These are phyloP conservation scores for Sugiyamaella mastotermitis DNA, from an alignment of 805 yeast genomes.

Conservation along the genomic window DNA sequence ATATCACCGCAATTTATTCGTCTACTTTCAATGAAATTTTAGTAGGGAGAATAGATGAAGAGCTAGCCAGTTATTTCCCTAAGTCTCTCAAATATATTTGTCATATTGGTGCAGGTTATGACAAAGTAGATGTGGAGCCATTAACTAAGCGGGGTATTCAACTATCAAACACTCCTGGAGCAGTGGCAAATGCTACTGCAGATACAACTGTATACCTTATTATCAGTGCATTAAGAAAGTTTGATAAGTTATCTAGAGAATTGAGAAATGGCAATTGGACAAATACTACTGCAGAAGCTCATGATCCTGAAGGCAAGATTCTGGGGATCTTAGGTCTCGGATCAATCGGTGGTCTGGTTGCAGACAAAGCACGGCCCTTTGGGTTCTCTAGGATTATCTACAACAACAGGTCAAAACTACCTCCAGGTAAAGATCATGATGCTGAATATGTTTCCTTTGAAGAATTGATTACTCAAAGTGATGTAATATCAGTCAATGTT, in stretches of 20 bases:
- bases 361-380: slow-evolving; percentile 45
- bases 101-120: slow-evolving; percentile 57
- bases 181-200: slow-evolving; percentile 52
- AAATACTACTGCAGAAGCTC: slow-evolving; percentile 39
- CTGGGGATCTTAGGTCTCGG: slow-evolving; percentile 61
- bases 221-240: slow-evolving; percentile 47
- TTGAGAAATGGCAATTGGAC: slow-evolving; percentile 44
- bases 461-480: slow-evolving; percentile 42
- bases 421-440: slow-evolving; percentile 42
- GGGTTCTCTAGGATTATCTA: slow-evolving; percentile 46
- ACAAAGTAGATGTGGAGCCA: slow-evolving; percentile 42
- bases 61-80: slow-evolving; percentile 35
- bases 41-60: slow-evolving; percentile 42
- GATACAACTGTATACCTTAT: slow-evolving; percentile 48
- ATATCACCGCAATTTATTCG: slow-evolving; percentile 37
- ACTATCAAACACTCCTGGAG: slow-evolving; percentile 47
- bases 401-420: slow-evolving; percentile 44
- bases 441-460: slow-evolving; percentile 44
- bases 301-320: slow-evolving; percentile 44
- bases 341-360: slow-evolving; percentile 53
- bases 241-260: slow-evolving; percentile 36
- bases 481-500: slow-evolving; percentile 43
- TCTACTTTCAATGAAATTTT: slow-evolving; percentile 35
- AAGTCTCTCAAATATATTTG: slow-evolving; percentile 38
- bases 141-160: slow-evolving; percentile 39